Evolutionary conservation across 768 basidiomycete species (phyloP).

Genomic region (Amanita exitialis): DNA sequence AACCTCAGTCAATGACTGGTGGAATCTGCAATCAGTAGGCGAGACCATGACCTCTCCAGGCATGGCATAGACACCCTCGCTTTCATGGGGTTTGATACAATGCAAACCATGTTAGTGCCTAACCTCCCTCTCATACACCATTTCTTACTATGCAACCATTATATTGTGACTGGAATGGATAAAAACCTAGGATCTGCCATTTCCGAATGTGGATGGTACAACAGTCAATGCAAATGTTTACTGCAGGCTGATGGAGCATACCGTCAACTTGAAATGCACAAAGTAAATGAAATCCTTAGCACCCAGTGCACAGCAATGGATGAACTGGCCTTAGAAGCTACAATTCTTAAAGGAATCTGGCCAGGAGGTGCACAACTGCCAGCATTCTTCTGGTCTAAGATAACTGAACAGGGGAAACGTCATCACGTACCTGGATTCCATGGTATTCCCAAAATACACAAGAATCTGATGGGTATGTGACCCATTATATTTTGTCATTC

Average conservation of each 20-base stretch:
- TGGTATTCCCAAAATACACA: neutral
- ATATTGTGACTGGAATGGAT: too few relatives aligned
- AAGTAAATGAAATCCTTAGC: neutral
- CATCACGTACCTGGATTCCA: constrained; percentile 6
- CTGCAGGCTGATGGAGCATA: too few relatives aligned
- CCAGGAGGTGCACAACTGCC: constrained; percentile 5
- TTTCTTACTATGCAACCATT: neutral
- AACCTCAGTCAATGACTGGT: neutral
- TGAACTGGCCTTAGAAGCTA: constrained; percentile 4
- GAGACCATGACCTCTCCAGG: too few relatives aligned
- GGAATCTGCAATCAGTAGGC: too few relatives aligned
- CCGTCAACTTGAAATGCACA: neutral
- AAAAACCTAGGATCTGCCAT: too few relatives aligned
- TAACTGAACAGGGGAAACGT: constrained; percentile 3
- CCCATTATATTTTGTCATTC: neutral
- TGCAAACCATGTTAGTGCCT: too few relatives aligned
- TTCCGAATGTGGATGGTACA: too few relatives aligned
- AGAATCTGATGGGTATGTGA: neutral
- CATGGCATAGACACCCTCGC: too few relatives aligned
- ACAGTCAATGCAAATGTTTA: too few relatives aligned
- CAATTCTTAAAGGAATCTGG: constrained; percentile 7
- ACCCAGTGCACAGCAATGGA: neutral
- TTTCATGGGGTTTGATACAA: too few relatives aligned
- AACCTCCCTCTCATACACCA: neutral
- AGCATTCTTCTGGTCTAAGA: constrained; percentile 8